These are phyloP conservation scores for Cicer yamashitae DNA, from an alignment of 306 rosid genomes.

Conservation along the genomic window DNA sequence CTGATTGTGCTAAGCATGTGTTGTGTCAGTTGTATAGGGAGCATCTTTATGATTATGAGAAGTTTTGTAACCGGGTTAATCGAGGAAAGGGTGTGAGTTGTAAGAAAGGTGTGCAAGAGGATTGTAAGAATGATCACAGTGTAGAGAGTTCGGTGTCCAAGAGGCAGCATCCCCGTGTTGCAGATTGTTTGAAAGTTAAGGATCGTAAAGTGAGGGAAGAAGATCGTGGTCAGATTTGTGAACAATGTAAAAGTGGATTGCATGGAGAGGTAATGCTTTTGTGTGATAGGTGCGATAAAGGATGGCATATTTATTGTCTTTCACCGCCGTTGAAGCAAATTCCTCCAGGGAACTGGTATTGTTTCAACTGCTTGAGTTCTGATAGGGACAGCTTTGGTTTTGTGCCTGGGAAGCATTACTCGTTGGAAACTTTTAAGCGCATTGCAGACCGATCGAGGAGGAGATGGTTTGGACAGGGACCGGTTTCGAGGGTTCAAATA, in stretches of 20 bases:
- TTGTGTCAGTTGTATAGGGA: constrained; percentile 79
- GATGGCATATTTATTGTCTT: constrained; percentile 96
- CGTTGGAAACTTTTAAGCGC: constrained; percentile 85
- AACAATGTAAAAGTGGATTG: constrained; percentile 92
- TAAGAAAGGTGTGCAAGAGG: constrained; percentile 64
- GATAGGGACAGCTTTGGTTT: constrained; percentile 93
- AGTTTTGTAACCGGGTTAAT: constrained; percentile 58
- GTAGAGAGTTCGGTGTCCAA: constrained; percentile 51
- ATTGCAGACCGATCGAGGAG: constrained; percentile 76
- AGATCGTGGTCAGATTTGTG: constrained; percentile 87
- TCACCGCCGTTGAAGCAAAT: constrained; percentile 89
- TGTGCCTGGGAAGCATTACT: constrained; percentile 80
- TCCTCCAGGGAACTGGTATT: constrained; percentile 92
- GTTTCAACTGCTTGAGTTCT: constrained; percentile 90
- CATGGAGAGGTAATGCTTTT: constrained; percentile 97
- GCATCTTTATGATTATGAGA: constrained; percentile 84
- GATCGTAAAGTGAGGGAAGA: constrained; percentile 53
- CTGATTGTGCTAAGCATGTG: constrained; percentile 91
- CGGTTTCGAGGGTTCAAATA: constrained; percentile 80
- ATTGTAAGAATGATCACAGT: constrained; percentile 49
- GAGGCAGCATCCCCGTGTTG: constrained; percentile 61
- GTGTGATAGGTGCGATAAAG: constrained; percentile 94
- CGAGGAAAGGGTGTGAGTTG: constrained; percentile 45
- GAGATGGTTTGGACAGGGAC: constrained; percentile 94
- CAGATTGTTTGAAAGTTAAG: constrained; percentile 55